Percentiles rank a stretch among this genome's conserved stretches.
phyloP scores from a whole-genome alignment of 305 asterid species.

The Fraxinus greggii region DNA sequence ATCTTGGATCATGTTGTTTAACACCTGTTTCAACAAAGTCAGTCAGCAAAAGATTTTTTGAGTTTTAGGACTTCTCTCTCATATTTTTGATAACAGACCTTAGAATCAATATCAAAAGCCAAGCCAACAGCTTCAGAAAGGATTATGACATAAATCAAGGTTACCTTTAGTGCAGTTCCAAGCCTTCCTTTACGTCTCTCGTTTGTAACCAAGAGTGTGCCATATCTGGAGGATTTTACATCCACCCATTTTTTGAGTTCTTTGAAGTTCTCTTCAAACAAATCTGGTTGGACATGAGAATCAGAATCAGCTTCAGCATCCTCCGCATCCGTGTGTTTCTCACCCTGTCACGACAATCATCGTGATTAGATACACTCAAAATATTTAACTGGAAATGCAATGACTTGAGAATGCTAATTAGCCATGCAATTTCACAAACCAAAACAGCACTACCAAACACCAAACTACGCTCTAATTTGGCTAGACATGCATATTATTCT shows the following conservation, averaged over 20 bases:
- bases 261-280: conserved; percentile 79
- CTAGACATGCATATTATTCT: background rate
- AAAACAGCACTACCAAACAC: background rate
- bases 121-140: background rate
- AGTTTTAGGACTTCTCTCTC: background rate
- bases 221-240: conserved; percentile 66
- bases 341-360: conserved; percentile 41
- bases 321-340: conserved; percentile 35
- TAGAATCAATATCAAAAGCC: background rate
- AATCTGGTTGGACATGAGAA: conserved; percentile 43
- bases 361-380: background rate
- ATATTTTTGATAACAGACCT: background rate
- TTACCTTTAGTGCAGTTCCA: conserved; percentile 91
- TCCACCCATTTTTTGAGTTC: conserved; percentile 91
- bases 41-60: background rate
- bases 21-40: conserved; percentile 42
- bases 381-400: background rate
- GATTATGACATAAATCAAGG: background rate
- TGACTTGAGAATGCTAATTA: background rate
- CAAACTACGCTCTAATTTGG: background rate
- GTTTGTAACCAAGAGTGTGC: conserved; percentile 60
- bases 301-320: conserved; percentile 43
- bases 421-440: background rate
- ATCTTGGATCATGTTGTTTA: conserved; percentile 73
- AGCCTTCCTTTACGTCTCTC: conserved; percentile 77